Percentiles rank a stretch among this genome's conserved stretches.
phyloP scores from a whole-genome alignment of 2,329 filamentous ascomycete species.

The Calonectria henricotiae region DNA sequence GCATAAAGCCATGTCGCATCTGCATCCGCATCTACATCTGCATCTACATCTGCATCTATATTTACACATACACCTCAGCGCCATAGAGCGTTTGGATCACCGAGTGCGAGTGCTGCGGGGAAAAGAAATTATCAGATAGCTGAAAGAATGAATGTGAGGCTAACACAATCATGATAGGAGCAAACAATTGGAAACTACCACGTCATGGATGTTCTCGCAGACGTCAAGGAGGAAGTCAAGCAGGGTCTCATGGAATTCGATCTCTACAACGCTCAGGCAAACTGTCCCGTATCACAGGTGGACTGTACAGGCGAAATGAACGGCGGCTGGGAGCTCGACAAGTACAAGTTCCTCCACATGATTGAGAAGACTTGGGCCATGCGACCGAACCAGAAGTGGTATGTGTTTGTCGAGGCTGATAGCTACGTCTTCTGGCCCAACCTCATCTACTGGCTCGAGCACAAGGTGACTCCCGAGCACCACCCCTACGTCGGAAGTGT shows the following conservation, averaged over 20 bases:
- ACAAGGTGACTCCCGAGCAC: slow-evolving; percentile 61
- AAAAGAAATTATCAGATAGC: background rate
- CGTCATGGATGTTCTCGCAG: slow-evolving; percentile 62
- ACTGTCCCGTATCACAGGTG: slow-evolving; percentile 65
- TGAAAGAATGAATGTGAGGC: background rate
- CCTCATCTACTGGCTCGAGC: slow-evolving; percentile 66
- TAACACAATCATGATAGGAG: slow-evolving; percentile 56
- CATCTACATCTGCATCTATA: background rate
- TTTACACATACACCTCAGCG: background rate
- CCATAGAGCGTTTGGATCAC: background rate
- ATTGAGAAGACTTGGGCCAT: slow-evolving; percentile 70
- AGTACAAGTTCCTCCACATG: slow-evolving; percentile 76
- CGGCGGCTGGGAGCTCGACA: slow-evolving; percentile 71
- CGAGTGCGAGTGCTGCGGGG: background rate
- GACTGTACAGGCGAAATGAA: slow-evolving; percentile 58
- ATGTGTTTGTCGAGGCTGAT: slow-evolving; percentile 74
- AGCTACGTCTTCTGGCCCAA: slow-evolving; percentile 73
- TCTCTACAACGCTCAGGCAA: slow-evolving; percentile 63
- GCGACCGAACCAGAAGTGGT: slow-evolving; percentile 71
- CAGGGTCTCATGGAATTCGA: slow-evolving; percentile 63
- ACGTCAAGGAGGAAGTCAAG: slow-evolving; percentile 57
- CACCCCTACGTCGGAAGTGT: slow-evolving; percentile 69
- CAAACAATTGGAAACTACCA: slow-evolving; percentile 66
- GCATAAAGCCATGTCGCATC: background rate
- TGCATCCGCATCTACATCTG: background rate